Conservation (phyloP, 208 protist species). For the Angomonas desouzai region DNA sequence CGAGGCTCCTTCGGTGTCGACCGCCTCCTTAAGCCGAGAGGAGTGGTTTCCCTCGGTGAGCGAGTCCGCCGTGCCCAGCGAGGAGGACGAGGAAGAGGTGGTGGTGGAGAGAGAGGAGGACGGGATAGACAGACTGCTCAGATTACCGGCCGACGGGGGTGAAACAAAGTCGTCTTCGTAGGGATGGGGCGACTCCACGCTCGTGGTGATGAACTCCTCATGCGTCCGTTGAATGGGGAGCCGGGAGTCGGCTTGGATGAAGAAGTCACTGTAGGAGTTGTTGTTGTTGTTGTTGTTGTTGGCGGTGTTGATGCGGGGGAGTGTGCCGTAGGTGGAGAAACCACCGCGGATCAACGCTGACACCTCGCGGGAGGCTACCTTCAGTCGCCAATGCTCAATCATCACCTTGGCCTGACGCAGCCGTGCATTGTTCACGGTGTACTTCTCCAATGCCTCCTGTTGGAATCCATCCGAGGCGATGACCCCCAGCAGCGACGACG, state of each 20-base stretch:
- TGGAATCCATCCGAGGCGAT: conserved; percentile 1
- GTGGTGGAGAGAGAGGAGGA: conserved; percentile 3
- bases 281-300: not conserved
- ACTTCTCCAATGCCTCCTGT: not conserved
- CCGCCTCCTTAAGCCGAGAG: not conserved
- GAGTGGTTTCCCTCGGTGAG: not conserved
- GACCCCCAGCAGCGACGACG: not conserved
- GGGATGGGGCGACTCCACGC: not conserved
- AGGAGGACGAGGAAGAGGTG: not conserved
- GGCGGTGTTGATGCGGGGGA: not conserved
- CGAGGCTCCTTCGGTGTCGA: not conserved
- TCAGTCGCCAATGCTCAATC: conserved; percentile 2
- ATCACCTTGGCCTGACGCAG: conserved; percentile 6
- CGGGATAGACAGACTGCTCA: not conserved
- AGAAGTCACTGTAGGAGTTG: conserved; percentile 4
- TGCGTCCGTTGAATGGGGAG: not conserved
- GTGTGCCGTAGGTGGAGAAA: not conserved
- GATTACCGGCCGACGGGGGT: not conserved
- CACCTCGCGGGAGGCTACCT: not conserved
- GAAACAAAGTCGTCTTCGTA: conserved; percentile 7
- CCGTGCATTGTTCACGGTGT: conserved; percentile 1
- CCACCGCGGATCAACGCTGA: not conserved
- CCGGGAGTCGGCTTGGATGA: not conserved
- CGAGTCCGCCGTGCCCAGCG: not conserved
- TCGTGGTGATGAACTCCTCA: not conserved